Evolutionary conservation across 495 filamentous ascomycete species (phyloP).

Genomic region (Aspergillus taichungensis): DNA sequence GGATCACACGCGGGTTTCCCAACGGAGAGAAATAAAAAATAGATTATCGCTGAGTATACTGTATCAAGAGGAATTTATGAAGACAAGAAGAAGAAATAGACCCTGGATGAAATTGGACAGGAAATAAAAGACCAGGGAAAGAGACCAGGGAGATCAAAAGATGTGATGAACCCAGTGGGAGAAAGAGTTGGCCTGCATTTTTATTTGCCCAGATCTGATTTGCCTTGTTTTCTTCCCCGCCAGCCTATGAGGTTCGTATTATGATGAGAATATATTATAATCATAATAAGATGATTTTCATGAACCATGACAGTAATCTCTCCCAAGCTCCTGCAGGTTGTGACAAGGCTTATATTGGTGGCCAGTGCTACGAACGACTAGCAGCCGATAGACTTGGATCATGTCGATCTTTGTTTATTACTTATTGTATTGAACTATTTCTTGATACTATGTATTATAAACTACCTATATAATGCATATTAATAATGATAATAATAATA

Average conservation of each 20-base stretch:
- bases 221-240: no score
- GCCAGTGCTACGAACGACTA: conserved; percentile 31
- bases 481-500: no score
- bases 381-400: conserved; percentile 33
- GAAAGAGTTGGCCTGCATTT: conserved; percentile 1
- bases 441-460: no score
- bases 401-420: conserved; percentile 35
- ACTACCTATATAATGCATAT: no score
- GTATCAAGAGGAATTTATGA: neutral
- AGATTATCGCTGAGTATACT: neutral
- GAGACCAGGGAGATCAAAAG: neutral
- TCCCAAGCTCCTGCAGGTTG: conserved; percentile 15
- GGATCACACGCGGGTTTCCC: conserved; percentile 7
- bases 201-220: no score
- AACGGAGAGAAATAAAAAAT: conserved; percentile 3
- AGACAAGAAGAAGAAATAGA: neutral
- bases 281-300: neutral
- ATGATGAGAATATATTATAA: neutral
- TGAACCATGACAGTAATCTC: neutral
- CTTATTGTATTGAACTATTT: no score
- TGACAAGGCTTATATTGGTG: conserved; percentile 28
- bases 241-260: neutral
- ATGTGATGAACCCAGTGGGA: conserved; percentile 3
- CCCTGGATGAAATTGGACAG: neutral
- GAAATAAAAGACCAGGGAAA: neutral